Base-by-base conservation (phyloP, 306 rosid genomes). In the Castanea crenata region DNA sequence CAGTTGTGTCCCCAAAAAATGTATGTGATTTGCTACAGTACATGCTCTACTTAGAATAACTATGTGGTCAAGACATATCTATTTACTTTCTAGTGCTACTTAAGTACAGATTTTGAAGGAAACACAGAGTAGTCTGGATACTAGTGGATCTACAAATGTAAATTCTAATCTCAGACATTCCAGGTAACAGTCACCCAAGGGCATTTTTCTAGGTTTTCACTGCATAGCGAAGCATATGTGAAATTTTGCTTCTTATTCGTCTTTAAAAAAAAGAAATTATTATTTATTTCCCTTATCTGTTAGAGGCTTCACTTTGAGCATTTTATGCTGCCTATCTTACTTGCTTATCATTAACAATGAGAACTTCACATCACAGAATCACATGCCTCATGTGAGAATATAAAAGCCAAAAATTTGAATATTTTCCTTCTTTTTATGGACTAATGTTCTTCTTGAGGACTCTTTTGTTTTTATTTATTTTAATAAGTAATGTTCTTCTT, bases 181-280 rank as follows among this genome's bases (percentile, higher is more conserved):
- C 83, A 93, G 98, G 94, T 89, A 85, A 85, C 74, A 76, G 79
- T 32, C 67, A 55, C 41, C 34, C 34, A 61, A 69, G 55, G 55
- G 20, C 13, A 6, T 27, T 49, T 35, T 67, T 16, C 27, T 35
- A 5, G 6, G 71, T 16, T 34, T 34, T 19, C 46, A 41, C 8
- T 41, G 46, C 46, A 2, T 41, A 8, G 72, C 52, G 9, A 34
- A 23, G 76, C 19, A 70, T 78, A 6, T 46, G 61, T 63, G 77
- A 41, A 31, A 31, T 8, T 32, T 8, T 52, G 59, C 78, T 59
- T 46, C 51, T 27, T 10, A 10, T 23, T 3, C 8, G 5, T n/a
- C 27, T 16, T 15, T 20, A n/a, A n/a, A 23, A 20, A 21, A 29
- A 11, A 35, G 4, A 46, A 49, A 12, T 2, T 12, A 12, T 2